Percentiles rank a stretch among this genome's conserved stretches.
These are phyloP conservation scores for Fusarium sp. DNA, from an alignment of 2,329 filamentous ascomycete species.

Conservation along the genomic window DNA sequence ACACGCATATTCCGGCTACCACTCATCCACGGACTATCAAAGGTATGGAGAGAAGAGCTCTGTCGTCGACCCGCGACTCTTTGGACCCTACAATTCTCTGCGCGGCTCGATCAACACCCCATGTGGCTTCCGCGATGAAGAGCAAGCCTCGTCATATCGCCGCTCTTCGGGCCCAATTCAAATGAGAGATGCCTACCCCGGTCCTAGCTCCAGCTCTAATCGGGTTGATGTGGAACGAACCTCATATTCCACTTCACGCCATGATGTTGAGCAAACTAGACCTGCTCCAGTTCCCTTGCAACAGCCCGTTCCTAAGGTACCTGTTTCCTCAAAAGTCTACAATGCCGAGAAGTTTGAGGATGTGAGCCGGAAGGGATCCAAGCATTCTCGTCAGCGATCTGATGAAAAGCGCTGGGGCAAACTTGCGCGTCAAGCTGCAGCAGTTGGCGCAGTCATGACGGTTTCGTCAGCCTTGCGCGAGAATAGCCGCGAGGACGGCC, in stretches of 20 bases:
- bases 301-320: conserved; percentile 85
- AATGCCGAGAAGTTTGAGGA: conserved; percentile 63
- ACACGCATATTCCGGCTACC: conserved; percentile 46
- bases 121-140: conserved; percentile 66
- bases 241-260: conserved; percentile 62
- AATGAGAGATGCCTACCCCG: conserved; percentile 77
- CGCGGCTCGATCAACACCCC: conserved; percentile 69
- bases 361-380: conserved; percentile 55
- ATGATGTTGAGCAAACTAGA: conserved; percentile 60
- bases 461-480: conserved; percentile 46
- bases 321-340: conserved; percentile 80
- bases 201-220: conserved; percentile 76
- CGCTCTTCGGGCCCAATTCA: conserved; percentile 47
- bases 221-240: conserved; percentile 72
- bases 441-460: conserved; percentile 59
- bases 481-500: conserved; percentile 34
- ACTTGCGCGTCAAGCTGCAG: conserved; percentile 64
- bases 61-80: conserved; percentile 71
- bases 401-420: conserved; percentile 60
- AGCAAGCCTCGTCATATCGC: conserved; percentile 45
- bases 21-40: conserved; percentile 26
- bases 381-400: conserved; percentile 50
- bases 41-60: conserved; percentile 60
- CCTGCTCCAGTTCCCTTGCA: conserved; percentile 80
- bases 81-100: conserved; percentile 75